Evolutionary conservation across 2,329 filamentous ascomycete genomes (phyloP).

Genomic region (Trichoderma aggressivum): DNA sequence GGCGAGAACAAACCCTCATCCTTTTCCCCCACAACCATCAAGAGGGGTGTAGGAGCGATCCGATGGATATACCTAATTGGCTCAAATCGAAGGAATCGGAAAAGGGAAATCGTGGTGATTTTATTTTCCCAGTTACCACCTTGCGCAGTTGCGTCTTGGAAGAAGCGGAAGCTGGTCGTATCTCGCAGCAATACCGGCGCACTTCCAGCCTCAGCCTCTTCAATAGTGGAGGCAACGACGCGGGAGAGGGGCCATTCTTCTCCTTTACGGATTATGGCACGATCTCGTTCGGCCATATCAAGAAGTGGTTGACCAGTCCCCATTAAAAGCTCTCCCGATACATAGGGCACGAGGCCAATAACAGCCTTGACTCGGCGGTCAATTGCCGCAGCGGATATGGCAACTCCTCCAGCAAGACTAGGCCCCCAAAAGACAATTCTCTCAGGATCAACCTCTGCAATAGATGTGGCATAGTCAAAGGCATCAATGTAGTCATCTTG

Average conservation of each 20-base stretch:
- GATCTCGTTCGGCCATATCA: not conserved
- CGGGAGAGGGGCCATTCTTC: not conserved
- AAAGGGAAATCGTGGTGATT: constrained; percentile 14
- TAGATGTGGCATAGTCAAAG: constrained; percentile 20
- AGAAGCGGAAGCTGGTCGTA: not conserved
- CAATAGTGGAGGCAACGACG: constrained; percentile 3
- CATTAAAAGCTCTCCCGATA: constrained; percentile 18
- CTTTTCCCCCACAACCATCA: constrained; percentile 19
- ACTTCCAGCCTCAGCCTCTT: constrained; percentile 1
- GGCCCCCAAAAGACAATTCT: constrained; percentile 21
- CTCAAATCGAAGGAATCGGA: constrained; percentile 1
- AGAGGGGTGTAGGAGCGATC: constrained; percentile 20
- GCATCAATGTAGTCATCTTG: constrained; percentile 22
- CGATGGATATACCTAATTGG: constrained; percentile 19
- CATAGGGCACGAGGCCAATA: constrained; percentile 18
- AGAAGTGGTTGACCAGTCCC: not conserved
- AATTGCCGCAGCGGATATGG: constrained; percentile 18
- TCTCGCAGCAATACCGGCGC: constrained; percentile 8
- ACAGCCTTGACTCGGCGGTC: constrained; percentile 20
- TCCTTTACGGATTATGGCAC: constrained; percentile 1
- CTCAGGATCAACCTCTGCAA: constrained; percentile 19
- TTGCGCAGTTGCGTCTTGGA: not conserved
- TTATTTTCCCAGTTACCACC: constrained; percentile 17
- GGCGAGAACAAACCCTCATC: not conserved
- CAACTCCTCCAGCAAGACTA: constrained; percentile 20